These are phyloP conservation scores for Tarenaya hassleriana DNA, from an alignment of 345 rosid genomes.

Conservation along the genomic window DNA sequence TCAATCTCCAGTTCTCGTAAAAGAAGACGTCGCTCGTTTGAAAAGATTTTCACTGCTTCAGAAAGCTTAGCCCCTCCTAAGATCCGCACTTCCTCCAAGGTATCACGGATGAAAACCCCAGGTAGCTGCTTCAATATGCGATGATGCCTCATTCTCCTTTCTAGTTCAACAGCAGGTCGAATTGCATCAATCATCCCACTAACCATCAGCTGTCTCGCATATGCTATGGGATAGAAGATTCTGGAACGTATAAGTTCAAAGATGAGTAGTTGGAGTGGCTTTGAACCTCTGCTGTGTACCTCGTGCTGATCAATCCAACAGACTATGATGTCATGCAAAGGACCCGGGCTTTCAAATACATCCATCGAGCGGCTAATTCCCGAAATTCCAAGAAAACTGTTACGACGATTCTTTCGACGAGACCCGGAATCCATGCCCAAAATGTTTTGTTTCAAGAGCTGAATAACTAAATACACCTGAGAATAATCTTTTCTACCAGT, in stretches of 20 bases:
- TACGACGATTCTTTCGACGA: conserved; percentile 34
- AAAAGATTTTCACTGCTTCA: conserved; percentile 58
- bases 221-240: conserved; percentile 80
- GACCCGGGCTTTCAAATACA: conserved; percentile 83
- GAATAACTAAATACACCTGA: conserved; percentile 71
- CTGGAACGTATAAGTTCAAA: conserved; percentile 79
- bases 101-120: conserved; percentile 49
- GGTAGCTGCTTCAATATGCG: conserved; percentile 80
- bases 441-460: conserved; percentile 66
- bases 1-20: conserved; percentile 44
- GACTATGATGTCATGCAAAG: conserved; percentile 85
- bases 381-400: conserved; percentile 31
- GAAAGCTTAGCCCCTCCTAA: conserved; percentile 53
- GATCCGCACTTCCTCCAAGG: conserved; percentile 58
- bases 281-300: conserved; percentile 61
- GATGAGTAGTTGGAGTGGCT: conserved; percentile 63
- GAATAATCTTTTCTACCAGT: conserved; percentile 79
- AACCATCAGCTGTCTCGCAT: conserved; percentile 83
- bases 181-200: conserved; percentile 74
- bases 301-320: conserved; percentile 99
- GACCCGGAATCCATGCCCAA: conserved; percentile 43
- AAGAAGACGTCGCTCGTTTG: conserved; percentile 79
- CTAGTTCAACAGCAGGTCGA: conserved; percentile 39
- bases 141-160: conserved; percentile 68
- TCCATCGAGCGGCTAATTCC: conserved; percentile 31